Evolutionary conservation across 1,284 basidiomycete genomes (phyloP).

Genomic region (Naganishia cerealis): DNA sequence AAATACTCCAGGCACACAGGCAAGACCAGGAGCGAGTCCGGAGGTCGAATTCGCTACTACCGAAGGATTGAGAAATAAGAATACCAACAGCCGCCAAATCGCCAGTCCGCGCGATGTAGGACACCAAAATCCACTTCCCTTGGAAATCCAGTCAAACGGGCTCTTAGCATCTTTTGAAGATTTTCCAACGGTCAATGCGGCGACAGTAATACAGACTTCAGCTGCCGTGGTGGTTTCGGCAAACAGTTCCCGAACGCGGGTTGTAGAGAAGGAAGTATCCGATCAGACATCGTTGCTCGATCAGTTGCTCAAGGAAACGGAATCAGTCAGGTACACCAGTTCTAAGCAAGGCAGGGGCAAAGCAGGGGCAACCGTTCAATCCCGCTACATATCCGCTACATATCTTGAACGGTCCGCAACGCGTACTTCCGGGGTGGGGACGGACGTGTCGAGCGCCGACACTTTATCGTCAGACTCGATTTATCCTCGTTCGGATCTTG

Average conservation of each 20-base stretch:
- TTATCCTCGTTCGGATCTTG: not conserved
- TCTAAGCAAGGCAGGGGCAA: conserved; percentile 6
- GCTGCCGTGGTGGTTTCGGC: not conserved
- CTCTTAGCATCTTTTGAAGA: not conserved
- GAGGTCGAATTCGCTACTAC: not conserved
- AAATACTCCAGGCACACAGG: not conserved
- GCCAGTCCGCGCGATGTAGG: not conserved
- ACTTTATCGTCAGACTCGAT: not conserved
- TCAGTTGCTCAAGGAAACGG: conserved; percentile 1
- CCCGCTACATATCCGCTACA: not conserved
- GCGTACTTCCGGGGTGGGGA: not conserved
- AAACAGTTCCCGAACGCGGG: not conserved
- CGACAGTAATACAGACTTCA: not conserved
- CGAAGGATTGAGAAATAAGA: not conserved
- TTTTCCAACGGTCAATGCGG: not conserved
- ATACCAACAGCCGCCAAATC: not conserved
- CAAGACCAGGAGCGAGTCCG: no score
- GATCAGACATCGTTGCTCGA: conserved; percentile 1
- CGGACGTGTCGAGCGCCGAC: not conserved
- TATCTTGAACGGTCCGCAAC: not conserved
- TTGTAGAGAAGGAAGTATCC: not conserved
- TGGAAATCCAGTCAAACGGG: not conserved
- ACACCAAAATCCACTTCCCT: no score
- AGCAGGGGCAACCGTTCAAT: not conserved
- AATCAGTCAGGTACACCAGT: conserved; percentile 6